Percentiles rank a stretch among this genome's conserved stretches.
phyloP scores from a whole-genome alignment of 2,329 filamentous ascomycete species.

The Bipolaris victoriae region DNA sequence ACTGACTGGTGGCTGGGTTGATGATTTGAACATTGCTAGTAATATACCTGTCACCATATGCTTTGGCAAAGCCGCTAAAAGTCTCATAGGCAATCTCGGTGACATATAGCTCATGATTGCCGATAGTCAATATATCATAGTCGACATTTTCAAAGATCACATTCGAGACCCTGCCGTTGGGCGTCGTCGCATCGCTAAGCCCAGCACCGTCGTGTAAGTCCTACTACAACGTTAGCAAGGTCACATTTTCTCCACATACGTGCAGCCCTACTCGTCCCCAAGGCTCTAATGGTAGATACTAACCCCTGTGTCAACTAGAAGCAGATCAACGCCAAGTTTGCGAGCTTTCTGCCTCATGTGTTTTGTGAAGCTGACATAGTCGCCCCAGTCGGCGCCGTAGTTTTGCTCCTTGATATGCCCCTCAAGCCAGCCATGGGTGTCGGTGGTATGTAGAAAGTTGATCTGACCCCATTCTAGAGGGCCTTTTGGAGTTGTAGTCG shows the following conservation, averaged over 20 bases:
- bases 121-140: conserved; percentile 62
- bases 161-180: conserved; percentile 63
- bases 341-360: conserved; percentile 66
- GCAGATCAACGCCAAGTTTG: conserved; percentile 63
- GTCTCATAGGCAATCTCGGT: conserved; percentile 67
- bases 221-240: conserved; percentile 30
- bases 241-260: background rate
- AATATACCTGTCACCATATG: conserved; percentile 62
- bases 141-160: conserved; percentile 60
- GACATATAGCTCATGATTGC: conserved; percentile 71
- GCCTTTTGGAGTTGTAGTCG: conserved; percentile 44
- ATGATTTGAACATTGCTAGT: conserved; percentile 61
- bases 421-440: conserved; percentile 67
- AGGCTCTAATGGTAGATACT: conserved; percentile 13
- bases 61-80: conserved; percentile 63
- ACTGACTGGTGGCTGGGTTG: conserved; percentile 52
- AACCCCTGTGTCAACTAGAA: conserved; percentile 65
- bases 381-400: conserved; percentile 71
- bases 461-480: conserved; percentile 67
- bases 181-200: conserved; percentile 64
- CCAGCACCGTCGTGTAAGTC: conserved; percentile 72
- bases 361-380: conserved; percentile 66
- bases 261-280: conserved; percentile 5
- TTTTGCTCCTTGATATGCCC: conserved; percentile 67
- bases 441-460: conserved; percentile 70